Evolutionary conservation across 225 moss, liverwort and hornwort species (phyloP).

Genomic region (Bryum argenteum): DNA sequence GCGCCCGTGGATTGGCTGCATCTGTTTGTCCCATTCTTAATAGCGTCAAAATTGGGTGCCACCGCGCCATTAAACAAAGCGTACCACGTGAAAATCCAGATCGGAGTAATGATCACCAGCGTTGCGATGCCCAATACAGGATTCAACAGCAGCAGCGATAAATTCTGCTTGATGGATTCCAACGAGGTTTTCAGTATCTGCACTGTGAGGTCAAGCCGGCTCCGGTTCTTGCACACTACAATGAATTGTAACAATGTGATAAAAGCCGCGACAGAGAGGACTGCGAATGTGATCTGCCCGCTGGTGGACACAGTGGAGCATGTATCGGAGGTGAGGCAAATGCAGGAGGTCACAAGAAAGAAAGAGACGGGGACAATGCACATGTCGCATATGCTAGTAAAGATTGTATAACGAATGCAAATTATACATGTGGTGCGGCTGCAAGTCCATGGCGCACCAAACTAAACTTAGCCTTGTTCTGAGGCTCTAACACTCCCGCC

Average conservation of each 20-base stretch:
- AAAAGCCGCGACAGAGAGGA: not conserved
- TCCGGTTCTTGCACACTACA: slow-evolving; percentile 28
- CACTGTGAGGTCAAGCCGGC: slow-evolving; percentile 37
- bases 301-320: slow-evolving; percentile 22
- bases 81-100: slow-evolving; percentile 21
- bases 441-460: no score
- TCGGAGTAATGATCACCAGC: slow-evolving; percentile 17
- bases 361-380: slow-evolving; percentile 21
- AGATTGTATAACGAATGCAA: no score
- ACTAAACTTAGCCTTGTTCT: no score
- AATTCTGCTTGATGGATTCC: slow-evolving; percentile 41
- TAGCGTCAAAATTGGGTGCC: slow-evolving; percentile 42
- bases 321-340: slow-evolving; percentile 25
- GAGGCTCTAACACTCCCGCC: no score
- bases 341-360: not conserved
- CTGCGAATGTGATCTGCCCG: not conserved
- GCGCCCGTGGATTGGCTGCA: slow-evolving; percentile 37
- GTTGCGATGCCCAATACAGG: slow-evolving; percentile 29
- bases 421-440: no score
- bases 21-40: slow-evolving; percentile 20
- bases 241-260: slow-evolving; percentile 28
- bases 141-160: slow-evolving; percentile 33
- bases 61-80: slow-evolving; percentile 34
- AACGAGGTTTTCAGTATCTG: slow-evolving; percentile 45
- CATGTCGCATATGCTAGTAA: no score